Conservation (phyloP, 169 alveolate genomes). For the Plasmodium ovale region DNA sequence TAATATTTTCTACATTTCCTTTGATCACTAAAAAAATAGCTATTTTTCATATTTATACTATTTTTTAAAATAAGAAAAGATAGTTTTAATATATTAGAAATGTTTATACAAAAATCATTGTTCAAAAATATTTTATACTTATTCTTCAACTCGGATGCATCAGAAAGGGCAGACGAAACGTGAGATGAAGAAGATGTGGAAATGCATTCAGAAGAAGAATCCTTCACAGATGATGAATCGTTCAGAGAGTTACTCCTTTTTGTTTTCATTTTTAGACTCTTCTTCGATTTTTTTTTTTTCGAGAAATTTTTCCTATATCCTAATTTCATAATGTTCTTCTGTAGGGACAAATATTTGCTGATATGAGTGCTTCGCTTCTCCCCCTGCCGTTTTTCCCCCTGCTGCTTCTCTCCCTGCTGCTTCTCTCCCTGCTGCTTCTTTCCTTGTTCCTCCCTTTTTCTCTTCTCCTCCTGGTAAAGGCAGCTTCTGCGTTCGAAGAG, state of each 20-base stretch:
- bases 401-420: not conserved
- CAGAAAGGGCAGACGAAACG: conserved; percentile 35
- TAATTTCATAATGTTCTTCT: conserved; percentile 72
- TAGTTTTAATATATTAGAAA: conserved; percentile 48
- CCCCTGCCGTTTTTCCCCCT: not conserved
- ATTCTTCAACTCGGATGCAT: conserved; percentile 18
- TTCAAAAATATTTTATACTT: not conserved
- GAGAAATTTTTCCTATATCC: conserved; percentile 57
- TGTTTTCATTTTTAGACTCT: conserved; percentile 38
- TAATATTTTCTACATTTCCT: not conserved
- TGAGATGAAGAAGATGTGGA: conserved; percentile 32
- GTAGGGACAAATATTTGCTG: conserved; percentile 61
- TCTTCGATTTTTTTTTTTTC: conserved; percentile 61
- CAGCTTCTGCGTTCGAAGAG: conserved; percentile 46
- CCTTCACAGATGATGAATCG: conserved; percentile 2
- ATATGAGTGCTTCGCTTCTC: conserved; percentile 49
- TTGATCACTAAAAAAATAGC: not conserved
- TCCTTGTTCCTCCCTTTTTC: conserved; percentile 17
- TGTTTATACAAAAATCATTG: conserved; percentile 65
- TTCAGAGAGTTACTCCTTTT: conserved; percentile 24
- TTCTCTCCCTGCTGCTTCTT: not conserved
- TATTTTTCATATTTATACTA: conserved; percentile 26
- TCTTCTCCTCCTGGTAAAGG: conserved; percentile 33
- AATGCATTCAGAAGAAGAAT: not conserved
- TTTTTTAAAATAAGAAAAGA: conserved; percentile 66